Percentiles rank a stretch among this genome's conserved stretches.
phyloP scores from a whole-genome alignment of 257 asterid genomes.

The Solanum chaucha region DNA sequence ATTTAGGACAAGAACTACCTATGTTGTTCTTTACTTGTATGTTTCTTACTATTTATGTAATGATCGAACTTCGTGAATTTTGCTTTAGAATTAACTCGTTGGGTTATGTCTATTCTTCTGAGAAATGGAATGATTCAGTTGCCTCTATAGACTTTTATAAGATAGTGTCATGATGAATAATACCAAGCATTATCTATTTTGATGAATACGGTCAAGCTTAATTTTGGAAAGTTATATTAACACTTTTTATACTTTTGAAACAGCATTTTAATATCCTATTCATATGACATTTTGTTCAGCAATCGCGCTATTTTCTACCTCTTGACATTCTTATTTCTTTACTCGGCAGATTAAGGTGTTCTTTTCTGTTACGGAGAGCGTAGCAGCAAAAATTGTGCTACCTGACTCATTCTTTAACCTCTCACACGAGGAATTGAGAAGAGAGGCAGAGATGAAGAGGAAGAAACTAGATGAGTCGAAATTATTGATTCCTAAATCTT shows the following conservation, averaged over 20 bases:
- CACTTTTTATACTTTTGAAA: neutral
- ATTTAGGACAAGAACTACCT: neutral
- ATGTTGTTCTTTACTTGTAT: neutral
- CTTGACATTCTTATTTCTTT: constrained; percentile 1
- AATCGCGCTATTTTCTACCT: neutral
- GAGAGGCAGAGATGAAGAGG: constrained; percentile 69
- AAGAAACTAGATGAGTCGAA: constrained; percentile 77
- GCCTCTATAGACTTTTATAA: neutral
- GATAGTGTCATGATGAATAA: neutral
- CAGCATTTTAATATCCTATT: neutral
- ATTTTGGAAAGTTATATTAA: neutral
- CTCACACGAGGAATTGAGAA: constrained; percentile 59
- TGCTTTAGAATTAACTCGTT: neutral
- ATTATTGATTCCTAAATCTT: constrained; percentile 87
- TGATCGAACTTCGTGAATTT: neutral
- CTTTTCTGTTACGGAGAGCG: constrained; percentile 78
- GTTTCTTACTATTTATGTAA: neutral
- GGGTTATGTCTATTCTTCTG: neutral
- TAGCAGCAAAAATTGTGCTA: constrained; percentile 73
- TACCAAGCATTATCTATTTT: neutral
- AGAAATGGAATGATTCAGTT: neutral
- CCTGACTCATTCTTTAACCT: constrained; percentile 80
- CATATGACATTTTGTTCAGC: neutral
- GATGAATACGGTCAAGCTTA: neutral
- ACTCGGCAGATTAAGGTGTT: constrained; percentile 59